Percentiles rank a stretch among this genome's conserved stretches.
Conservation (phyloP, 768 basidiomycete species). For the Phanerodontia chrysosporium region DNA sequence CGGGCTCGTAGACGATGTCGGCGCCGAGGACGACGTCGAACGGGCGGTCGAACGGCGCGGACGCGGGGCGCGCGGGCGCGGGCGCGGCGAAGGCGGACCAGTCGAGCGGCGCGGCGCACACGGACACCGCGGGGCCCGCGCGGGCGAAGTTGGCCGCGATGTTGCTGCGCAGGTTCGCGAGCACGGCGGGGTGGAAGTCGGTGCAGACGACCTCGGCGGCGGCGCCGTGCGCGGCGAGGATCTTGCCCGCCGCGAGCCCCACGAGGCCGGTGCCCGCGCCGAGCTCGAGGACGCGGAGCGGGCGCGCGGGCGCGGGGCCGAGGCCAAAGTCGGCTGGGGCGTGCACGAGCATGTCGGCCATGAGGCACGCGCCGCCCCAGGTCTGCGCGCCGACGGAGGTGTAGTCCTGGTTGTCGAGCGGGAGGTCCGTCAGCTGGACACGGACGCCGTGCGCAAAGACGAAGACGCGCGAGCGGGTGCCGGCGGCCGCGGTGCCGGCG, state of each 20-base stretch:
- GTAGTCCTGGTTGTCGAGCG: conserved; percentile 67
- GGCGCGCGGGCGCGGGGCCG: not conserved
- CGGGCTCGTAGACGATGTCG: conserved; percentile 50
- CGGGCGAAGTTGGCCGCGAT: conserved; percentile 32
- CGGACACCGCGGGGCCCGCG: conserved; percentile 16
- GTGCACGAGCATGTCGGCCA: conserved; percentile 69
- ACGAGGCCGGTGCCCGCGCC: conserved; percentile 59
- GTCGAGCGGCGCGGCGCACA: conserved; percentile 33
- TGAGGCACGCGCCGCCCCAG: conserved; percentile 82
- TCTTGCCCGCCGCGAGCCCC: conserved; percentile 36
- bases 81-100: conserved; percentile 31
- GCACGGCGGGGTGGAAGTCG: conserved; percentile 46
- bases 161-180: conserved; percentile 45
- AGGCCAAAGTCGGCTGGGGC: conserved; percentile 51
- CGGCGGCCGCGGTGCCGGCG: conserved; percentile 63
- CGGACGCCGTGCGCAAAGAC: conserved; percentile 33
- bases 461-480: conserved; percentile 49
- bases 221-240: conserved; percentile 8
- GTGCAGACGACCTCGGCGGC: conserved; percentile 34
- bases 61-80: not conserved
- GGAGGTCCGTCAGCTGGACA: conserved; percentile 59
- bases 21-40: conserved; percentile 52
- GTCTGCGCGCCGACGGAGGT: conserved; percentile 80
- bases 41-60: conserved; percentile 24
- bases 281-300: conserved; percentile 45